Percentiles rank a stretch among this genome's conserved stretches.
Conservation (phyloP, 2,329 filamentous ascomycete genomes). For the Fusarium nelsonii region DNA sequence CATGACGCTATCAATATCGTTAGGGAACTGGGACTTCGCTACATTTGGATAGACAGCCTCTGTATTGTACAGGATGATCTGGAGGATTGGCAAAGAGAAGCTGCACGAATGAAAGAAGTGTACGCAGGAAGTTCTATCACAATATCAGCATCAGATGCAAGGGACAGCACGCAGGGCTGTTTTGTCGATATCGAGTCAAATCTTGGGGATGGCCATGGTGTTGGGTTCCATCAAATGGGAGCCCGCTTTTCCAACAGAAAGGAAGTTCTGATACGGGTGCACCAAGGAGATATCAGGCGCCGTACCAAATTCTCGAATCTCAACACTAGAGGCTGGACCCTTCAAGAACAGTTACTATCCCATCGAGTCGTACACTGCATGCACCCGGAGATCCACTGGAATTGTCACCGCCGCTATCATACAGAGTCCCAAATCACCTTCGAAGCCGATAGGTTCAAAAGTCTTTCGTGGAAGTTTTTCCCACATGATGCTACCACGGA, state of each 20-base stretch:
- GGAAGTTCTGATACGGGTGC: not conserved
- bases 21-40: constrained; percentile 7
- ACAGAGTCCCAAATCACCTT: constrained; percentile 5
- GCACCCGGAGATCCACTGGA: constrained; percentile 21
- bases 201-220: not conserved
- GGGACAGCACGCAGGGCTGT: constrained; percentile 6
- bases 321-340: constrained; percentile 9
- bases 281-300: not conserved
- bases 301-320: not conserved
- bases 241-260: no score
- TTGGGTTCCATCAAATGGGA: not conserved
- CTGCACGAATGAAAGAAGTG: not conserved
- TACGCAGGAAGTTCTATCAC: constrained; percentile 16
- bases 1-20: not conserved
- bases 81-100: constrained; percentile 21
- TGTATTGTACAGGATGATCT: constrained; percentile 37
- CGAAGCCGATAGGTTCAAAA: not conserved
- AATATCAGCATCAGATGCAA: constrained; percentile 19
- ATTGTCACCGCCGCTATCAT: constrained; percentile 3
- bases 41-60: constrained; percentile 35
- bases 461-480: not conserved
- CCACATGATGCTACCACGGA: not conserved
- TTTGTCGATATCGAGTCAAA: not conserved
- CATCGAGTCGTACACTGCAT: constrained; percentile 18
- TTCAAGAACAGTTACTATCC: constrained; percentile 22